phyloP scores from a whole-genome alignment of 495 filamentous ascomycete genomes.

The Aspergillus heteromorphus region DNA sequence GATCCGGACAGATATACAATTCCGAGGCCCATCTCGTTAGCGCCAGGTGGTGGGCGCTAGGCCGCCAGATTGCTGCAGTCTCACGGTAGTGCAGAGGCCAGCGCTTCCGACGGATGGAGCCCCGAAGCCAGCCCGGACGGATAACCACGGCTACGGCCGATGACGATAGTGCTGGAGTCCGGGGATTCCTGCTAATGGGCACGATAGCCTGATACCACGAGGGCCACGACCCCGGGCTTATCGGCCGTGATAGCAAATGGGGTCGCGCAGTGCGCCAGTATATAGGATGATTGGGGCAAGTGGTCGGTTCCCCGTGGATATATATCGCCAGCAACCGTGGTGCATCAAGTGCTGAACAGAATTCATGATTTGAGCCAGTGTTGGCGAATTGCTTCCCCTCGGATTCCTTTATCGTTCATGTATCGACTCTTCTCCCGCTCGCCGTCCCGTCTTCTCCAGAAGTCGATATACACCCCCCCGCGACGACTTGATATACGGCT shows the following conservation, averaged over 20 bases:
- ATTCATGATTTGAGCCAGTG: neutral
- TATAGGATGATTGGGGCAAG: neutral
- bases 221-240: neutral
- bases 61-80: neutral
- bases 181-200: neutral
- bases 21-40: neutral
- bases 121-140: neutral
- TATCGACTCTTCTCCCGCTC: neutral
- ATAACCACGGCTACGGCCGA: neutral
- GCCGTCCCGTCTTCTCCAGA: neutral
- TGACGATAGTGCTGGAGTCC: neutral
- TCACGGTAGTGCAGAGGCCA: neutral
- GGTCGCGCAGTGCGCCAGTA: neutral
- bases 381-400: neutral
- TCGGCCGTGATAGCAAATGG: neutral
- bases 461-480: neutral
- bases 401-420: neutral
- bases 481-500: neutral
- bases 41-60: neutral
- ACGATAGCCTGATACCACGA: neutral
- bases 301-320: neutral
- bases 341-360: neutral
- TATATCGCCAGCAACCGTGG: neutral
- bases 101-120: constrained; percentile 1
- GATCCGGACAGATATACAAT: neutral